These are phyloP conservation scores for Phytopythium cucurbitacearum DNA, from an alignment of 352 stramenopile species.

Conservation along the genomic window DNA sequence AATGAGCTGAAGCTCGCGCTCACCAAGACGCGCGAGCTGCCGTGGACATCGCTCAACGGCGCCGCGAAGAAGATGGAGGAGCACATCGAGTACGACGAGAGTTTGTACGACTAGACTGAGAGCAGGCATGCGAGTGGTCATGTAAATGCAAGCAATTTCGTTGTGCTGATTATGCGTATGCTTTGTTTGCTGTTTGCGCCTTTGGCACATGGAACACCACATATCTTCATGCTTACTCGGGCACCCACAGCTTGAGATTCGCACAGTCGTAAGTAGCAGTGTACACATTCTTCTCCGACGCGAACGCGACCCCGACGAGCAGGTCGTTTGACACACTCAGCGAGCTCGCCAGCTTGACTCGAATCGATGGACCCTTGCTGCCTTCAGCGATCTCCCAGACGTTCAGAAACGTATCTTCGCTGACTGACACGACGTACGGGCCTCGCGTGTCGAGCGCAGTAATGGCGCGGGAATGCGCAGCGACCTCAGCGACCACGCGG, in stretches of 20 bases:
- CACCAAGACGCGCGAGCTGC: constrained; percentile 43
- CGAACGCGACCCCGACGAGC: constrained; percentile 53
- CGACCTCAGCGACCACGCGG: constrained; percentile 55
- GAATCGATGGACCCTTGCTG: constrained; percentile 14
- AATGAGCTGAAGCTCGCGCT: constrained; percentile 69
- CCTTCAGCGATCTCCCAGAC: constrained; percentile 49
- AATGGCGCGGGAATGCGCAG: constrained; percentile 63
- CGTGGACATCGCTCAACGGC: constrained; percentile 80
- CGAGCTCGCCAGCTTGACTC: constrained; percentile 53
- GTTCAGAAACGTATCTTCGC: constrained; percentile 79
- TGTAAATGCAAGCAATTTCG: background rate
- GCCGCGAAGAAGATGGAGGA: constrained; percentile 79
- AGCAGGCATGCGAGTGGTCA: constrained; percentile 2
- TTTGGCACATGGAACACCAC: background rate
- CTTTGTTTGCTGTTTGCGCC: background rate
- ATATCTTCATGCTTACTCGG: constrained; percentile 23
- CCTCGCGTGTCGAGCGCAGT: constrained; percentile 55
- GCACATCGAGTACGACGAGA: constrained; percentile 84
- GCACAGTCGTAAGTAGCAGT: constrained; percentile 62
- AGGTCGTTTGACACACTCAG: constrained; percentile 61
- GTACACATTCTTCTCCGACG: constrained; percentile 38
- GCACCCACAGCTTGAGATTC: constrained; percentile 68
- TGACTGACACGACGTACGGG: constrained; percentile 50
- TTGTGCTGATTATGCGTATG: background rate
- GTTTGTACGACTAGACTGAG: constrained; percentile 59